Evolutionary conservation across 306 rosid species (phyloP), one percentile per base, ranked within the genome.

Genomic region (Ochetophila trinervis): DNA sequence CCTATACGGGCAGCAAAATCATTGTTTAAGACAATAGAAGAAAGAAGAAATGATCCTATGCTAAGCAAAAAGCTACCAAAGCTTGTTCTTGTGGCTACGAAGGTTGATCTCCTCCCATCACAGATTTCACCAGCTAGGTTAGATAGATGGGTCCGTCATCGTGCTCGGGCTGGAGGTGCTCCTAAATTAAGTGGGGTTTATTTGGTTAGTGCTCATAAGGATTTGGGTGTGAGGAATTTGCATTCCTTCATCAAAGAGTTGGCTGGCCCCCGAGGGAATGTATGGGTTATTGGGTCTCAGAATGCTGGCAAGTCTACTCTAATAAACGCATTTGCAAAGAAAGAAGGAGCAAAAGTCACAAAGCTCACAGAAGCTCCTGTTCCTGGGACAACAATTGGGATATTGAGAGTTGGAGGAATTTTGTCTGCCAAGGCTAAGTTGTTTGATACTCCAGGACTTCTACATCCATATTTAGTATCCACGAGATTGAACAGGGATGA

Each of bases 291-390:
- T 67, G 95, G 98, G 21, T 87, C 98, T 74, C 95, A 92, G 68
- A 92, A 92, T 80, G 98, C 98, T 5, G 98, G 98, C 72, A 89
- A 92, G 79, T 92, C 98, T 78, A 92, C 98, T 48, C 78, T 92
- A 17, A 89, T 92, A 76, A 92, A 92, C 67, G 82, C 86, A 8
- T 42, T 85, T 17, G 86, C 95, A 5, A 92, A 89, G 86, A 92
- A 87, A 79, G 85, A 82, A 82, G 85, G 93, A 44, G 95, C 88
- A 34, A 87, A 80, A 68, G 88, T 85, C 69, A 80, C 76, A 1
- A 89, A 89, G 78, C 96, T 92, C 72, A 92, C 98, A 5, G 96
- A 92, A 80, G 96, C 98, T 72, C 88, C 95, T 9, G 72, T 92
- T 78, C 98, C 95, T 34, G 98, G 98, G 65, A 92, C 98, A 5